phyloP scores from a whole-genome alignment of 2,329 filamentous ascomycete species.

The Phyllosticta citrichinensis region DNA sequence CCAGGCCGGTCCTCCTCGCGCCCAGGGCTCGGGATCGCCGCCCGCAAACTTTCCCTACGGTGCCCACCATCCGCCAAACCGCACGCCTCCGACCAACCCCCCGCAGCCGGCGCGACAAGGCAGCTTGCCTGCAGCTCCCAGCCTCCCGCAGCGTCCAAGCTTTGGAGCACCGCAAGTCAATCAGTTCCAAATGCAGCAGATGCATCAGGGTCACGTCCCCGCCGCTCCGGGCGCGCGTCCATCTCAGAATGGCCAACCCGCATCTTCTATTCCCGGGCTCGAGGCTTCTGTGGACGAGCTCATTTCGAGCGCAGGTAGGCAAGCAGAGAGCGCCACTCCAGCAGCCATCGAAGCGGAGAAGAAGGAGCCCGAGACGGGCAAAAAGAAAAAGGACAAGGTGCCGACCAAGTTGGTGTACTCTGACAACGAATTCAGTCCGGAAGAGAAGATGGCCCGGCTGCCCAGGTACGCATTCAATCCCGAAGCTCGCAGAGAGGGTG shows the following conservation, averaged over 20 bases:
- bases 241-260: slow-evolving; percentile 23
- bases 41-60: slow-evolving; percentile 29
- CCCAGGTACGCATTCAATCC: slow-evolving; percentile 58
- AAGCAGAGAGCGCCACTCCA: slow-evolving; percentile 26
- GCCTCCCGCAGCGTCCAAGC: slow-evolving; percentile 51
- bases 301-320: slow-evolving; percentile 39
- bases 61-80: slow-evolving; percentile 32
- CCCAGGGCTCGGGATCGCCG: slow-evolving; percentile 16
- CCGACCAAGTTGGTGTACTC: slow-evolving; percentile 62
- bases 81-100: slow-evolving; percentile 22
- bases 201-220: slow-evolving; percentile 15
- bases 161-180: slow-evolving; percentile 46
- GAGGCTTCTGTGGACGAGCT: slow-evolving; percentile 42
- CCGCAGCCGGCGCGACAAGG: slow-evolving; percentile 32
- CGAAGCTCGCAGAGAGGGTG: slow-evolving; percentile 2
- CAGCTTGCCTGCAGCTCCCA: slow-evolving; percentile 45
- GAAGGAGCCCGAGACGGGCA: slow-evolving; percentile 45
- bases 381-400: slow-evolving; percentile 54
- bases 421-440: slow-evolving; percentile 69
- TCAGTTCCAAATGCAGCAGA: slow-evolving; percentile 21
- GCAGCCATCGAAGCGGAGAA: slow-evolving; percentile 42
- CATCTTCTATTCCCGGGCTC: slow-evolving; percentile 13
- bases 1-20: slow-evolving; percentile 14
- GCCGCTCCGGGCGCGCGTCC: slow-evolving; percentile 11
- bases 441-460: slow-evolving; percentile 78